Percentiles rank a stretch among this genome's conserved stretches.
Conservation (phyloP, 768 basidiomycete species). For the Auricularia sp. region DNA sequence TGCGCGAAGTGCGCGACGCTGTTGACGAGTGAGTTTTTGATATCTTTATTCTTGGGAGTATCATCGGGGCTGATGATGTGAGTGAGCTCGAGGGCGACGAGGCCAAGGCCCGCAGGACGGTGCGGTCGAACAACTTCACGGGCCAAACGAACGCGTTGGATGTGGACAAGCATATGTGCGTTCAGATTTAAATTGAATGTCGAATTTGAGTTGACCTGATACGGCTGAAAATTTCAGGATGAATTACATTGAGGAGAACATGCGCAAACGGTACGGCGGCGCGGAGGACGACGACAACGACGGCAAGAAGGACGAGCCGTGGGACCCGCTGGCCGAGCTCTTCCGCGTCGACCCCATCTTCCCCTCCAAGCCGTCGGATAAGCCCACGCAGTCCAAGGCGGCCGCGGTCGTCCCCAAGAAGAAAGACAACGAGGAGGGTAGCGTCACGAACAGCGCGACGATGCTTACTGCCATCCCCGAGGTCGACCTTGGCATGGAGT, state of each 20-base stretch:
- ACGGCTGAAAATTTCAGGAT: slow-evolving; percentile 47
- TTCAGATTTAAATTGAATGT: background rate
- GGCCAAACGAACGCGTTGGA: slow-evolving; percentile 94
- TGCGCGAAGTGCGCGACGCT: background rate
- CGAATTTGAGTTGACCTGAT: background rate
- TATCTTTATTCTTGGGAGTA: background rate
- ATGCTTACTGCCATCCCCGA: slow-evolving; percentile 99
- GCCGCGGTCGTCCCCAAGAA: slow-evolving; percentile 13
- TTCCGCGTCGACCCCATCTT: too few species aligned
- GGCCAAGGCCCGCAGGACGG: slow-evolving; percentile 60
- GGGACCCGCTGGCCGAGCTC: too few species aligned
- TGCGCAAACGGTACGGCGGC: too few species aligned
- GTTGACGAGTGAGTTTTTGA: slow-evolving; percentile 49
- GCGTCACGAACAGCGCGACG: slow-evolving; percentile 80
- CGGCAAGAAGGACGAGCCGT: too few species aligned
- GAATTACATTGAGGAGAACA: slow-evolving; percentile 92
- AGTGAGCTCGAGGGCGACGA: slow-evolving; percentile 47
- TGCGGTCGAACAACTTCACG: slow-evolving; percentile 81
- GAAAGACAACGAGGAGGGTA: slow-evolving; percentile 67
- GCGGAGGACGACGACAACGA: too few species aligned
- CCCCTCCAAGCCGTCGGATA: too few species aligned
- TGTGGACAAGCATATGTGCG: slow-evolving; percentile 97
- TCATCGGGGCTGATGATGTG: slow-evolving; percentile 25
- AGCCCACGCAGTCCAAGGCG: too few species aligned
- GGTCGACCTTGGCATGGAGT: slow-evolving; percentile 99